These are phyloP conservation scores for Phytophthora fragariae DNA, from an alignment of 352 stramenopile genomes.

Conservation along the genomic window DNA sequence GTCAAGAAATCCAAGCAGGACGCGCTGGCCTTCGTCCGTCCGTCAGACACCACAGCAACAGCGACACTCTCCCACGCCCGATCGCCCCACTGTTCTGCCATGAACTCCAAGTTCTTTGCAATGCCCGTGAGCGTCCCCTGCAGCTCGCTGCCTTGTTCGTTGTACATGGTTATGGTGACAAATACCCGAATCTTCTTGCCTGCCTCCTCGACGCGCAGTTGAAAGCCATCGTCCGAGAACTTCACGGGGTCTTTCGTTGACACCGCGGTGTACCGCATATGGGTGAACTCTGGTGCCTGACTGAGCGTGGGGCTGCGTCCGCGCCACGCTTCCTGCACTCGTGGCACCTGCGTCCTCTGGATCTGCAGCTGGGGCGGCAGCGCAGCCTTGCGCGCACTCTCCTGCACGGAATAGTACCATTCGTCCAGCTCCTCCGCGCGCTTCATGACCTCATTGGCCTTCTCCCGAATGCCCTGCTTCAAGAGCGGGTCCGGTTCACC, in stretches of 20 bases:
- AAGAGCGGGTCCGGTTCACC: conserved; percentile 48
- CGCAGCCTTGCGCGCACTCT: conserved; percentile 42
- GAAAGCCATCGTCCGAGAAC: conserved; percentile 52
- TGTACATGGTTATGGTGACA: conserved; percentile 65
- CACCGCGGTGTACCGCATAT: conserved; percentile 61
- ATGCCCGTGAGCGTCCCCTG: conserved; percentile 51
- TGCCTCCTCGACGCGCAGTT: conserved; percentile 45
- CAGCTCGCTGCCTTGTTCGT: conserved; percentile 54
- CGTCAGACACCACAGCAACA: conserved; percentile 52
- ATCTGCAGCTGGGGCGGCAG: conserved; percentile 49
- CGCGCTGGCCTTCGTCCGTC: conserved; percentile 48
- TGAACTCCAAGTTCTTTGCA: conserved; percentile 47
- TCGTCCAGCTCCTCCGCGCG: conserved; percentile 53
- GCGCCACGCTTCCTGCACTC: conserved; percentile 50
- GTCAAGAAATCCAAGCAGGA: conserved; percentile 53
- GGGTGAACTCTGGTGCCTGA: conserved; percentile 47
- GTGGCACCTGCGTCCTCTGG: conserved; percentile 51
- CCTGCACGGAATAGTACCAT: conserved; percentile 56
- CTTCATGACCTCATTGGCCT: conserved; percentile 55
- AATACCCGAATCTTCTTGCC: conserved; percentile 52
- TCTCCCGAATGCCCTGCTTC: conserved; percentile 52
- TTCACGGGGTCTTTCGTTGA: conserved; percentile 52
- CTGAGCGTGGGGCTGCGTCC: conserved; percentile 35
- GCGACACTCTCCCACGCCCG: conserved; percentile 52
- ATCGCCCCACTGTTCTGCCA: conserved; percentile 51